Evolutionary conservation across 106 monocot genomes (phyloP).

Genomic region (Dioscorea dumetorum): DNA sequence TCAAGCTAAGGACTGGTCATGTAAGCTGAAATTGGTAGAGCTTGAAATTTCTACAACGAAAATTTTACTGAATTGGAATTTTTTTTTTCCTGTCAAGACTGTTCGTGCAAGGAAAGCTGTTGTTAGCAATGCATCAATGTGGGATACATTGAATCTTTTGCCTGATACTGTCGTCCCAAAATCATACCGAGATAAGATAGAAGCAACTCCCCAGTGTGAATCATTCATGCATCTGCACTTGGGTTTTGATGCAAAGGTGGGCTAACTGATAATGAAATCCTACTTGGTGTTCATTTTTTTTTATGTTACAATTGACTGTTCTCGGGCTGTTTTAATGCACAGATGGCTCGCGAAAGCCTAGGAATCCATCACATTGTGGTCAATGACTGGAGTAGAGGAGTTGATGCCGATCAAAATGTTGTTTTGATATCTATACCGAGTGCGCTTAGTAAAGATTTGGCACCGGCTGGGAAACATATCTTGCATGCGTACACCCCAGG

Average conservation of each 20-base stretch:
- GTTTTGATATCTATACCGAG: slow-evolving; percentile 86
- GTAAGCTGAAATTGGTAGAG: slow-evolving; percentile 19
- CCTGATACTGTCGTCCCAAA: slow-evolving; percentile 44
- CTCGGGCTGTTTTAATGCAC: background rate
- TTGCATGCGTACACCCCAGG: slow-evolving; percentile 94
- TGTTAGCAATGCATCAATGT: slow-evolving; percentile 98
- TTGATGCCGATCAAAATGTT: slow-evolving; percentile 93
- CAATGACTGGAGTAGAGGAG: slow-evolving; percentile 84
- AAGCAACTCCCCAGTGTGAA: slow-evolving; percentile 77
- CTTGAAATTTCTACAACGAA: too few relatives aligned
- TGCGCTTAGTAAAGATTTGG: slow-evolving; percentile 68
- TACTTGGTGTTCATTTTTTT: too few relatives aligned
- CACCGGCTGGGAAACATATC: slow-evolving; percentile 84
- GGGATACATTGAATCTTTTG: slow-evolving; percentile 79
- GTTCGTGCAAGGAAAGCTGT: slow-evolving; percentile 84
- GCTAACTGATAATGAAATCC: background rate
- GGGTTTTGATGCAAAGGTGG: slow-evolving; percentile 81
- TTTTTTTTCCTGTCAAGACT: slow-evolving; percentile 45
- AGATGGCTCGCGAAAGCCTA: slow-evolving; percentile 68
- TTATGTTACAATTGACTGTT: too few relatives aligned
- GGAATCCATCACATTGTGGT: slow-evolving; percentile 95
- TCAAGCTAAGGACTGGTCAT: slow-evolving; percentile 73
- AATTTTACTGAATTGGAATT: too few relatives aligned
- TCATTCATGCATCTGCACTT: slow-evolving; percentile 99
- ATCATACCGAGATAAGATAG: slow-evolving; percentile 51